phyloP scores from a whole-genome alignment of 106 monocot genomes.

The Acorus calamus region DNA sequence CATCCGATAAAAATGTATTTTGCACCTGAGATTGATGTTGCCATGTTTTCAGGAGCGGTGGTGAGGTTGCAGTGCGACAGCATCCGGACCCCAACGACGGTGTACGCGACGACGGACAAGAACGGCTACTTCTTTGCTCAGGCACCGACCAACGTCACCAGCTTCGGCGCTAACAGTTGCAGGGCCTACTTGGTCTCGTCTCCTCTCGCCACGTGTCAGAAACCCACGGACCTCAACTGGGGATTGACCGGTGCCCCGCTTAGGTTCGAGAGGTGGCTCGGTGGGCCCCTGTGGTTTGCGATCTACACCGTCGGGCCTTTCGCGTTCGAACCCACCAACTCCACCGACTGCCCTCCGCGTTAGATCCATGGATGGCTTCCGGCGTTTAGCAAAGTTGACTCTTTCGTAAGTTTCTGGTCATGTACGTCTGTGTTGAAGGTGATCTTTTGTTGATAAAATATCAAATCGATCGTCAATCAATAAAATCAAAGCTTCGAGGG shows the following conservation, averaged over 20 bases:
- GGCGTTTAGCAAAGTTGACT: too few species aligned
- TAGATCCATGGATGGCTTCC: too few species aligned
- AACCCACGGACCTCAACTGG: slow-evolving; percentile 6
- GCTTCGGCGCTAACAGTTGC: not conserved
- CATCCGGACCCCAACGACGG: not conserved
- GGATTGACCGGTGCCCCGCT: slow-evolving; percentile 1
- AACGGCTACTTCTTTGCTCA: slow-evolving; percentile 24
- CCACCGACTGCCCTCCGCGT: not conserved
- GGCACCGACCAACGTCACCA: not conserved
- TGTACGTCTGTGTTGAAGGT: too few species aligned
- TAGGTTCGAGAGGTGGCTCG: slow-evolving; percentile 10
- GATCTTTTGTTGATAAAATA: too few species aligned
- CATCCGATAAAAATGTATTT: too few species aligned
- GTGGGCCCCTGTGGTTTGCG: not conserved
- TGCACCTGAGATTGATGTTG: too few species aligned
- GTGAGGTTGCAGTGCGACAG: slow-evolving; percentile 9
- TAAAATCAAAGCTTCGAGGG: too few species aligned
- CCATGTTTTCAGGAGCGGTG: slow-evolving; percentile 6
- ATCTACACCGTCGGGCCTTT: slow-evolving; percentile 18
- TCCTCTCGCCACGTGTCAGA: slow-evolving; percentile 12
- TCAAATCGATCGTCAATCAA: too few species aligned
- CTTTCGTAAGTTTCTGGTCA: too few species aligned
- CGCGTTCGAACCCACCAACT: slow-evolving; percentile 3
- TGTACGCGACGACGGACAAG: slow-evolving; percentile 14
- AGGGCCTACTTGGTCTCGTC: slow-evolving; percentile 14